Evolutionary conservation across 495 filamentous ascomycete genomes (phyloP).

Genomic region (Penicillium parvum): DNA sequence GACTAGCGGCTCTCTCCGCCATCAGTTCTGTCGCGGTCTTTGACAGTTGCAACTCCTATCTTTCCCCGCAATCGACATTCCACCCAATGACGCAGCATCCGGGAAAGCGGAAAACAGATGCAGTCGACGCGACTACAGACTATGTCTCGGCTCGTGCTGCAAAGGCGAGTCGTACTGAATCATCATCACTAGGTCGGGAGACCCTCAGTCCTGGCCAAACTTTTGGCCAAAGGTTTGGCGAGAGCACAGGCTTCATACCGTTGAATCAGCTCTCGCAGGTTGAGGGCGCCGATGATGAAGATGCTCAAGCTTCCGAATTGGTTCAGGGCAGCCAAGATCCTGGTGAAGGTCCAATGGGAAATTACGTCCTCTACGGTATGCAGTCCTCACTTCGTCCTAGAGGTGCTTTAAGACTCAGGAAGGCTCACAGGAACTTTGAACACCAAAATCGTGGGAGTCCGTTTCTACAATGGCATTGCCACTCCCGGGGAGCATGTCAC

Average conservation of each 20-base stretch:
- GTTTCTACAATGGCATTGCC: constrained; percentile 71
- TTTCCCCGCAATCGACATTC: too few relatives aligned
- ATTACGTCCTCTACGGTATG: constrained; percentile 50
- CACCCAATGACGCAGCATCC: constrained; percentile 4
- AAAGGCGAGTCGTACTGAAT: constrained; percentile 11
- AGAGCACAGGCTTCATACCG: constrained; percentile 34
- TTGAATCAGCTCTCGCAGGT: constrained; percentile 30
- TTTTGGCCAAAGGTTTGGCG: constrained; percentile 35
- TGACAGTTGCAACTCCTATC: background rate
- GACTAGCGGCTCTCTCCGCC: constrained; percentile 2
- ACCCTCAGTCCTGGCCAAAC: constrained; percentile 21
- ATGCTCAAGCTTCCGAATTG: constrained; percentile 31
- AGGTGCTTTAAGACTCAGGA: background rate
- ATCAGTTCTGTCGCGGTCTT: background rate
- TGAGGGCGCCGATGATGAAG: constrained; percentile 32
- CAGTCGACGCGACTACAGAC: constrained; percentile 5
- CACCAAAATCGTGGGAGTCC: constrained; percentile 74
- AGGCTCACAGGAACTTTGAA: constrained; percentile 32
- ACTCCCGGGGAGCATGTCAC: constrained; percentile 69
- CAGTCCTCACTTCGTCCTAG: background rate
- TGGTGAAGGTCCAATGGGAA: constrained; percentile 39
- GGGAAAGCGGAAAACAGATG: constrained; percentile 21
- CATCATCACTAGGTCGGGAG: background rate
- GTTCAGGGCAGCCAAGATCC: constrained; percentile 34
- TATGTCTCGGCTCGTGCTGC: constrained; percentile 17